Evolutionary conservation across 2,329 filamentous ascomycete species (phyloP), one percentile per base, ranked within the genome.

Genomic region (Colletotrichum higginsianum): DNA sequence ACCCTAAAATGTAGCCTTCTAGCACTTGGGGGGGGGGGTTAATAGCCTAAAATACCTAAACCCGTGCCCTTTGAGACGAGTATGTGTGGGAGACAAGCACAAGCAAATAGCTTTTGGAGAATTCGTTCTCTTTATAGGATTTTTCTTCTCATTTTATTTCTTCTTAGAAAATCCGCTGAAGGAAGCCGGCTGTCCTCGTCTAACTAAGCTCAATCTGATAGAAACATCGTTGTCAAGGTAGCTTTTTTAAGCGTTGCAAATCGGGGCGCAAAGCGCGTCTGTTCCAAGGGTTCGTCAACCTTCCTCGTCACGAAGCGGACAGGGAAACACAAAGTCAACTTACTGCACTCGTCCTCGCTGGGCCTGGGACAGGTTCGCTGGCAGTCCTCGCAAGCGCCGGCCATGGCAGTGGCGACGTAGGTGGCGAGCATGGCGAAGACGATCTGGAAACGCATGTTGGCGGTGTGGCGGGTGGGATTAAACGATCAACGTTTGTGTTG

Each of bases 381-480:
- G 46, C 66, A 69, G 30, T 69, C 66, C 6, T 44, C 47, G 38
- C 66, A 69, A 9, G 66, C 61, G 8, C 21, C 66, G 2, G 66
- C 66, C 38, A 64, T 52, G 23, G 47, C 66, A 23, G 53, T 44
- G 26, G 55, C 55, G n/a, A 53, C n/a, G 46, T 60, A 69, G 40
- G 61, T 60, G n/a, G 61, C 61, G 1, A 66, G 38, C 13, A 69
- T 11, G 40, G 61, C 66, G 47, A 69, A 35, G 5, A 69, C 12
- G 12, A 69, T 23, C 11, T 69, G 66, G 61, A 66, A 60, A 8
- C 61, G 66, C 61, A 69, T 69, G 7, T 26, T 69, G 38, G 4
- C 26, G 18, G 16, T 44, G 35, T 38, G 35, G 35, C 2, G 9
- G 4, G 7, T 38, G n/a, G 9, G n/a, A 23, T 50, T 26, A 53